Conservation (phyloP, 371 early-diverging fungal species). For the Mucor lusitanicus region DNA sequence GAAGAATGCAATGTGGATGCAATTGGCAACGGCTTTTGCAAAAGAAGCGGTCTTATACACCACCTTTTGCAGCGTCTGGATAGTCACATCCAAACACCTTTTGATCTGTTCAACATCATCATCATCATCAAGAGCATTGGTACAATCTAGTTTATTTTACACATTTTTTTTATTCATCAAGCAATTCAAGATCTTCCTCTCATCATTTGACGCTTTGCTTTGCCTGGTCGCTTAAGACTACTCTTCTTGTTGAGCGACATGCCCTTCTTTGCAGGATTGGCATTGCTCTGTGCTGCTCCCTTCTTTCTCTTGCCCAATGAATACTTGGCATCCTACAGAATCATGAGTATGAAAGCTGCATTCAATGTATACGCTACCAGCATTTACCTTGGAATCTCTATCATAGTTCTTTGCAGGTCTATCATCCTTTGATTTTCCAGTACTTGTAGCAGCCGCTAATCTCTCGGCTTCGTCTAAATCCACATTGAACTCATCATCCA, state of each 20-base stretch:
- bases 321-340: conserved; percentile 12
- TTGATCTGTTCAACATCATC: background rate
- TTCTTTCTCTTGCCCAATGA: conserved; percentile 20
- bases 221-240: conserved; percentile 36
- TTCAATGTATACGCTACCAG: background rate
- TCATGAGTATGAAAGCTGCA: background rate
- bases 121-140: background rate
- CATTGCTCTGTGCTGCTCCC: background rate
- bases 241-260: conserved; percentile 30
- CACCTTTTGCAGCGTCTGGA: background rate
- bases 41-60: background rate
- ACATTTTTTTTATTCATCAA: no score
- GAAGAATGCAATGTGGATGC: background rate
- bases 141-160: no score
- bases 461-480: conserved; percentile 32
- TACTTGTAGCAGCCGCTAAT: conserved; percentile 23
- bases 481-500: conserved; percentile 32
- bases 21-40: background rate
- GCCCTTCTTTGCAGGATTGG: conserved; percentile 30
- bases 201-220: conserved; percentile 32
- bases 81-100: background rate
- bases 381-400: conserved; percentile 20
- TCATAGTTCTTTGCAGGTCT: conserved; percentile 20
- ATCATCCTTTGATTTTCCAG: conserved; percentile 10
- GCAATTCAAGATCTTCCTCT: conserved; percentile 13